Evolutionary conservation across 768 basidiomycete genomes (phyloP).

Genomic region (Collybia sp.): DNA sequence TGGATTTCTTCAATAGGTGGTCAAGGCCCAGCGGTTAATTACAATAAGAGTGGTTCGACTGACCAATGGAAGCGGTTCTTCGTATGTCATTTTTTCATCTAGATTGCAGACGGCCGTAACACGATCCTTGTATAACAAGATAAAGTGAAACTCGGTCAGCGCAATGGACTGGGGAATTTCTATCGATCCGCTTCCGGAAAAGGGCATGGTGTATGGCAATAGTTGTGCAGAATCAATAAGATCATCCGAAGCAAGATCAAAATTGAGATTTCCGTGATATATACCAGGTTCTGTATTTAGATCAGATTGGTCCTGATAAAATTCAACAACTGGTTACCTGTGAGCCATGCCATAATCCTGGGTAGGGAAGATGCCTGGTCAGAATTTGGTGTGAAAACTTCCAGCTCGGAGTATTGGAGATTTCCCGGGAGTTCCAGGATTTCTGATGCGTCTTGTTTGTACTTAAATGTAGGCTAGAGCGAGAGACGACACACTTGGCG

Average conservation of each 20-base stretch:
- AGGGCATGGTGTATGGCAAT: constrained; percentile 64
- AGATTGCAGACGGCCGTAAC: constrained; percentile 75
- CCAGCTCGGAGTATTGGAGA: constrained; percentile 69
- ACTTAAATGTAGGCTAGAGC: neutral
- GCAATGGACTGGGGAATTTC: constrained; percentile 71
- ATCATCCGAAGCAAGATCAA: constrained; percentile 64
- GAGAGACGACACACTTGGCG: constrained; percentile 57
- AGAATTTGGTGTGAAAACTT: constrained; percentile 70
- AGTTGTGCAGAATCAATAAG: constrained; percentile 76
- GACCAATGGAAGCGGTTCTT: constrained; percentile 80
- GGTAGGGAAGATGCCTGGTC: constrained; percentile 69
- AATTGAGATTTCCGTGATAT: constrained; percentile 78
- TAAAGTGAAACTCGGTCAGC: constrained; percentile 89
- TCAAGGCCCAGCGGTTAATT: constrained; percentile 1
- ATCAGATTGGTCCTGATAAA: neutral
- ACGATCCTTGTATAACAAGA: constrained; percentile 78
- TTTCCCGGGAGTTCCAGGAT: constrained; percentile 89
- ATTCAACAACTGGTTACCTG: constrained; percentile 46
- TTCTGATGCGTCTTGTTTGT: constrained; percentile 37
- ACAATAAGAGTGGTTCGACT: constrained; percentile 15
- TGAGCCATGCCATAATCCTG: constrained; percentile 85
- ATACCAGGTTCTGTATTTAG: constrained; percentile 67
- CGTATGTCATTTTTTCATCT: constrained; percentile 77
- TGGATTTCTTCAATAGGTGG: constrained; percentile 51
- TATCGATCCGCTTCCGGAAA: constrained; percentile 19